Conservation (phyloP, 331 rosid genomes). For the Quercus phellos region DNA sequence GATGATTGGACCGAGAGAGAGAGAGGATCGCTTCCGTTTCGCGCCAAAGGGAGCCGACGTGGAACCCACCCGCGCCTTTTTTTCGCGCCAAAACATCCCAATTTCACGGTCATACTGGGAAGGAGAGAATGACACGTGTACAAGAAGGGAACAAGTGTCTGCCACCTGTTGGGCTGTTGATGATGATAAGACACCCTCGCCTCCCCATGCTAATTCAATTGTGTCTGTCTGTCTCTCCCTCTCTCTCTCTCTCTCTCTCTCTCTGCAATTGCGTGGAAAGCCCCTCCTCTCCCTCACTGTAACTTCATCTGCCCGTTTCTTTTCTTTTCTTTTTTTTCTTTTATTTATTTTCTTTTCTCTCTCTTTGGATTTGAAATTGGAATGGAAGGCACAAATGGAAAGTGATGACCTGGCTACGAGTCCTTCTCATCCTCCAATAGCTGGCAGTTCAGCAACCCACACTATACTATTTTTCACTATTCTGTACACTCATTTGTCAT, state of each 20-base stretch:
- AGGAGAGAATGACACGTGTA: neutral
- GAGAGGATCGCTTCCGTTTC: conserved; percentile 21
- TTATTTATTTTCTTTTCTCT: too few relatives aligned
- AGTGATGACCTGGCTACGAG: neutral
- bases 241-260: too few relatives aligned
- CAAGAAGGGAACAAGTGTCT: neutral
- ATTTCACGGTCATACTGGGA: neutral
- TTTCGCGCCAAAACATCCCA: conserved; percentile 30
- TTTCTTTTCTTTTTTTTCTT: neutral
- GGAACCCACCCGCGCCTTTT: conserved; percentile 14
- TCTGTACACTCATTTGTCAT: too few relatives aligned
- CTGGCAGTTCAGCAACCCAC: too few relatives aligned
- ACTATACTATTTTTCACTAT: too few relatives aligned
- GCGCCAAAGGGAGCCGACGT: conserved; percentile 36
- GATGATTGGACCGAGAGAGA: conserved; percentile 12
- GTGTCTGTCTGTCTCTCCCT: neutral
- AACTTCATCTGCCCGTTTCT: neutral
- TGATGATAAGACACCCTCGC: neutral
- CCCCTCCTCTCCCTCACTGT: neutral
- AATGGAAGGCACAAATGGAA: neutral
- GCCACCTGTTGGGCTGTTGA: neutral
- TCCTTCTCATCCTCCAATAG: neutral
- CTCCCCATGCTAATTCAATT: neutral
- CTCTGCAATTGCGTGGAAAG: neutral
- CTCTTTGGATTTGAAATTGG: neutral